Conservation (phyloP, 495 filamentous ascomycete genomes). For the Penicillium fimorum region DNA sequence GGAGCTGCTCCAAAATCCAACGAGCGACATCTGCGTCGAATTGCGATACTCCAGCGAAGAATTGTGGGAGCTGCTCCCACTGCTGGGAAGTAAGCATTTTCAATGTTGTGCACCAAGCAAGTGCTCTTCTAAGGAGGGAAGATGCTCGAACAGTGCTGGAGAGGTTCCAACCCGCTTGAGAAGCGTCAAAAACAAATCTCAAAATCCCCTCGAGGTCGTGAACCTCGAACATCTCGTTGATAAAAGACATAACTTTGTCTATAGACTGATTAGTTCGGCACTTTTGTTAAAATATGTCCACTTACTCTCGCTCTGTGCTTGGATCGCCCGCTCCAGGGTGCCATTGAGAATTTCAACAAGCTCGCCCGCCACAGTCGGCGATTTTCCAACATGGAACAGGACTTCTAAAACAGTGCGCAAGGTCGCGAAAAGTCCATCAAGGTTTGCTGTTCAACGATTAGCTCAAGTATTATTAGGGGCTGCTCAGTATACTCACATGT, state of each 20-base stretch:
- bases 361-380: slow-evolving; percentile 40
- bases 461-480: too few relatives aligned
- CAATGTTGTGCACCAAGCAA: slow-evolving; percentile 37
- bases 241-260: slow-evolving; percentile 24
- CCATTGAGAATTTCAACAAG: slow-evolving; percentile 46
- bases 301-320: slow-evolving; percentile 33
- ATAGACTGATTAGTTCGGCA: background rate
- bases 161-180: slow-evolving; percentile 32
- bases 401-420: slow-evolving; percentile 29
- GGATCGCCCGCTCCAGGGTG: slow-evolving; percentile 33
- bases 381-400: slow-evolving; percentile 32
- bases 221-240: slow-evolving; percentile 29
- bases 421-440: slow-evolving; percentile 27
- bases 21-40: slow-evolving; percentile 41
- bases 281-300: background rate
- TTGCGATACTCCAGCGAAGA: slow-evolving; percentile 27
- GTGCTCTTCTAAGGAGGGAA: slow-evolving; percentile 40
- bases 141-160: slow-evolving; percentile 37
- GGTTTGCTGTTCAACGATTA: slow-evolving; percentile 21
- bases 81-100: slow-evolving; percentile 25
- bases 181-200: slow-evolving; percentile 31
- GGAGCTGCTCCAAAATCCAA: slow-evolving; percentile 40
- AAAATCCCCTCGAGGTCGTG: slow-evolving; percentile 32
- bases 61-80: slow-evolving; percentile 20
- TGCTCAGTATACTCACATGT: slow-evolving; percentile 13